phyloP scores from a whole-genome alignment of 208 protist genomes.

The Tritrichomonas foetus region DNA sequence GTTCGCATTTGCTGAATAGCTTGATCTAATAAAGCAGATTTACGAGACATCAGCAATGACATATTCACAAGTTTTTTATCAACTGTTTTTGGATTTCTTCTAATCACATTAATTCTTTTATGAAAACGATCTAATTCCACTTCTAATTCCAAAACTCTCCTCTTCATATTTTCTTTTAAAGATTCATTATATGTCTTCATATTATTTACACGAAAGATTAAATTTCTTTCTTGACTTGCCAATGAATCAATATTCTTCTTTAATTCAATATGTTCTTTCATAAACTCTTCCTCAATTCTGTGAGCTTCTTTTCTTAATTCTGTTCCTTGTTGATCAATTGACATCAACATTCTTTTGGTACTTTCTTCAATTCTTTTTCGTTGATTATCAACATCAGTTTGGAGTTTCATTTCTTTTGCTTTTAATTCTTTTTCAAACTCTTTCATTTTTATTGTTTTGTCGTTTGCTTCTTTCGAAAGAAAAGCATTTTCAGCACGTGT shows the following conservation, averaged over 20 bases:
- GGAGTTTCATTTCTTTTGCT: not conserved
- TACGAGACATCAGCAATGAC: not conserved
- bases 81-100: not conserved
- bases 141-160: not conserved
- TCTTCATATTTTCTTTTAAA: constrained; percentile 8
- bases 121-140: not conserved
- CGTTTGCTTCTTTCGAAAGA: not conserved
- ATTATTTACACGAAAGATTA: not conserved
- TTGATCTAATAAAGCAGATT: not conserved
- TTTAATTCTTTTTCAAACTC: not conserved
- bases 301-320: not conserved
- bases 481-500: not conserved
- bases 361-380: not conserved
- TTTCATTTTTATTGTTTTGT: not conserved
- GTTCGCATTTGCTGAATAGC: not conserved
- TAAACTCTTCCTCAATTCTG: not conserved
- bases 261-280: not conserved
- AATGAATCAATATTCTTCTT: not conserved
- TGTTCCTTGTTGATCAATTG: not conserved
- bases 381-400: not conserved
- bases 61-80: not conserved
- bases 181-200: not conserved
- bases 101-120: not conserved
- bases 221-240: not conserved
- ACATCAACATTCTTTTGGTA: not conserved